Percentiles rank a stretch among this genome's conserved stretches.
Evolutionary conservation across 1,284 basidiomycete species (phyloP).

Genomic region (Cutaneotrichosporon sp.): DNA sequence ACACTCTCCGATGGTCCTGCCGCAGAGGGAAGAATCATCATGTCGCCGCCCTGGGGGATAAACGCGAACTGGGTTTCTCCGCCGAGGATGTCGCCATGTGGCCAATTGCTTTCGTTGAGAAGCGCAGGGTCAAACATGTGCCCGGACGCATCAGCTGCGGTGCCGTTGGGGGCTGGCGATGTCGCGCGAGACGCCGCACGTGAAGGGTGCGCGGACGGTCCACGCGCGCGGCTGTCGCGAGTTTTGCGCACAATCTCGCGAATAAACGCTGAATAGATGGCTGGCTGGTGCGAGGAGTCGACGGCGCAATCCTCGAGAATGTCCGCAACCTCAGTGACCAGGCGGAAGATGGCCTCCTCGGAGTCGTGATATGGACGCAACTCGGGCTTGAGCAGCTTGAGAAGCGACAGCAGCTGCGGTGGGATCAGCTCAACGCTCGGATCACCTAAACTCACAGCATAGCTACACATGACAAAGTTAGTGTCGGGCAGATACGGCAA

Average conservation of each 20-base stretch:
- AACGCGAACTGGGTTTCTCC: conserved; percentile 39
- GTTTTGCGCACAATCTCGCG: conserved; percentile 57
- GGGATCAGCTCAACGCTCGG: background rate
- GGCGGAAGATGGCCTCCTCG: conserved; percentile 39
- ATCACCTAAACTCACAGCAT: conserved; percentile 48
- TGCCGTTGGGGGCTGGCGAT: conserved; percentile 11
- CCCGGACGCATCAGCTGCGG: background rate
- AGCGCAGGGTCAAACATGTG: conserved; percentile 38
- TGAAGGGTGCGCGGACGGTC: conserved; percentile 15
- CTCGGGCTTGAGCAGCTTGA: conserved; percentile 62
- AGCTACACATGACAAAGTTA: conserved; percentile 84
- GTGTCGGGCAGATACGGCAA: conserved; percentile 84
- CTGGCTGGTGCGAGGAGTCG: conserved; percentile 72
- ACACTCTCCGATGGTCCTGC: conserved; percentile 40
- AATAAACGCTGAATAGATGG: conserved; percentile 78
- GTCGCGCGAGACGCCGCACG: conserved; percentile 14
- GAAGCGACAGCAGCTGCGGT: conserved; percentile 66
- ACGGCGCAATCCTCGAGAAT: conserved; percentile 68
- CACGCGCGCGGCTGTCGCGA: conserved; percentile 45
- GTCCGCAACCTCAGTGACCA: conserved; percentile 67
- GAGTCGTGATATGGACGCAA: conserved; percentile 41
- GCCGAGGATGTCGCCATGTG: conserved; percentile 28
- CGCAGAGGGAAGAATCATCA: conserved; percentile 46
- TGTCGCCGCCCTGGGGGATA: conserved; percentile 45
- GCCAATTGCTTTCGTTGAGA: conserved; percentile 32